Percentiles rank a stretch among this genome's conserved stretches.
These are phyloP conservation scores for Priceomyces carsonii DNA, from an alignment of 805 yeast genomes.

Conservation along the genomic window DNA sequence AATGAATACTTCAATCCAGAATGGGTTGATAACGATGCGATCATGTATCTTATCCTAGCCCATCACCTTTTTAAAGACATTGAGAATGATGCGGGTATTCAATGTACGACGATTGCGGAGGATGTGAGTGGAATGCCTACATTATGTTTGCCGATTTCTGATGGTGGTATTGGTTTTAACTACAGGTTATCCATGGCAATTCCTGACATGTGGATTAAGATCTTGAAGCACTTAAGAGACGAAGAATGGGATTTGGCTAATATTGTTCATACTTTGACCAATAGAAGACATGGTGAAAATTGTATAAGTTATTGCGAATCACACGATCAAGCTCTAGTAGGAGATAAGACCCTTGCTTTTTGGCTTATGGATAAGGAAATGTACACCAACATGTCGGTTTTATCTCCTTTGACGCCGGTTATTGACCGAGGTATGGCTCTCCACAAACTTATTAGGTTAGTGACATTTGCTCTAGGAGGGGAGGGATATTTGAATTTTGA, in stretches of 20 bases:
- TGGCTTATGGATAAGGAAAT: constrained; percentile 99
- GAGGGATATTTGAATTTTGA: constrained; percentile 95
- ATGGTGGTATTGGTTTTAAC: constrained; percentile 93
- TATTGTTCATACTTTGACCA: constrained; percentile 79
- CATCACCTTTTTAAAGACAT: constrained; percentile 68
- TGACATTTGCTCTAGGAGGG: constrained; percentile 92
- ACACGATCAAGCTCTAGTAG: constrained; percentile 97
- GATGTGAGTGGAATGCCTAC: constrained; percentile 99
- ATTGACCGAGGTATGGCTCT: constrained; percentile 88
- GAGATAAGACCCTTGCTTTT: constrained; percentile 93
- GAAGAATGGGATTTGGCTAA: constrained; percentile 90
- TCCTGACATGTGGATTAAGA: constrained; percentile 99
- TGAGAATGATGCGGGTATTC: constrained; percentile 34
- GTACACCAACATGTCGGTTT: constrained; percentile 91
- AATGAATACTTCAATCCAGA: constrained; percentile 82
- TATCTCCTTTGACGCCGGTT: constrained; percentile 71
- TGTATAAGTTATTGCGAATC: constrained; percentile 93
- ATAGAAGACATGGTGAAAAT: constrained; percentile 83
- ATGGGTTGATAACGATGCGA: constrained; percentile 84
- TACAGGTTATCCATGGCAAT: constrained; percentile 95
- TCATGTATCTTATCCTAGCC: constrained; percentile 87
- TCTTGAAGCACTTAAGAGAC: constrained; percentile 78
- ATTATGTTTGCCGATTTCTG: constrained; percentile 66
- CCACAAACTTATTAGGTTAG: constrained; percentile 85
- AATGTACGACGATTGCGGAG: constrained; percentile 83